These are phyloP conservation scores for Colletotrichum sp. DNA, from an alignment of 2,329 filamentous ascomycete genomes.

Conservation along the genomic window DNA sequence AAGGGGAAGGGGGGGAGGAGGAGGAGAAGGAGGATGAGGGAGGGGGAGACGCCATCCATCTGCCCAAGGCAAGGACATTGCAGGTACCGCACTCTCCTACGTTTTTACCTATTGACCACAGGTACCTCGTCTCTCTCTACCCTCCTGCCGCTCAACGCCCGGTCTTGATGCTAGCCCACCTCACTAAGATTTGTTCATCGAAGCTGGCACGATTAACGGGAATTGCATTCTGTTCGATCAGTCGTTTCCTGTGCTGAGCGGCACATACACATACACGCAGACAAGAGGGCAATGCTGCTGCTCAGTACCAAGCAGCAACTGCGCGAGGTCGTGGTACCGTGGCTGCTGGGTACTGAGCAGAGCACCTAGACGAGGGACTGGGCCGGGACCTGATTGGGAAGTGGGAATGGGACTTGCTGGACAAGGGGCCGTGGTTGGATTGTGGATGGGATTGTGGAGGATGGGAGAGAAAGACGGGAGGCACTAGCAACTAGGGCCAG, in stretches of 20 bases:
- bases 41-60: neutral
- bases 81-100: neutral
- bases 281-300: neutral
- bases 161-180: neutral
- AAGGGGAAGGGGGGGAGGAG: neutral
- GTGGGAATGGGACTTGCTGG: slow-evolving; percentile 7
- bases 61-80: neutral
- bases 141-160: neutral
- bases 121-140: neutral
- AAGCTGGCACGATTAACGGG: neutral
- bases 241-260: neutral
- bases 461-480: slow-evolving; percentile 1
- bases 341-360: neutral
- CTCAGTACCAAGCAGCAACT: neutral
- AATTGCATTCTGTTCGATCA: neutral
- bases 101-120: neutral
- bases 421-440: neutral
- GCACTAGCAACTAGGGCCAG: neutral
- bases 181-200: neutral
- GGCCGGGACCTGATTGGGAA: slow-evolving; percentile 7
- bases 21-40: neutral
- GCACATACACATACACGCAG: neutral
- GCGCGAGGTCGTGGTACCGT: neutral
- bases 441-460: slow-evolving; percentile 1
- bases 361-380: neutral